Evolutionary conservation across 441 rosid species (phyloP), one percentile per base, ranked within the genome.

Genomic region (Eruca vesicaria): DNA sequence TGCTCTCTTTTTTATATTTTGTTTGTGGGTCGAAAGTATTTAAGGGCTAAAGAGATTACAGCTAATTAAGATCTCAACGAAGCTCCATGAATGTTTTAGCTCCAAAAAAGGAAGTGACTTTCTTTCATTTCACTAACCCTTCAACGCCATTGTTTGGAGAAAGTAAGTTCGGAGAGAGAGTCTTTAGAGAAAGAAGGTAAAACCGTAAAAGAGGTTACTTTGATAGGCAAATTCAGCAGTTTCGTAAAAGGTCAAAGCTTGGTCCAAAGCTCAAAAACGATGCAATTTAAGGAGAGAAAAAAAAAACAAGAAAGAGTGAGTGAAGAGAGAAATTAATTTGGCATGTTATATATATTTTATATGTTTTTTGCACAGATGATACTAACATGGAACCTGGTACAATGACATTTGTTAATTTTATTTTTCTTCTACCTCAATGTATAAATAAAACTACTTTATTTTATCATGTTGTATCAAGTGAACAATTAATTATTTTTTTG

Each of bases 381-480:
- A 67, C 71, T 76, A 66, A 76, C 71, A 69, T 69, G 41, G 75
- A 69, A 69, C 71, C 61, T 69, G 66, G 75, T 31, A 63, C 74
- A 62, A 33, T 48, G 60, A 52, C 55, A 52, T 52, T 52, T 18
- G 57, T 52, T 7, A 1, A 33, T 33, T 33, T 33, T 33, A 3
- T 5, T 5, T 4, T 41, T 41, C 15, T 10, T 43, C 6, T 41
- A 41, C 0, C 16, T 45, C 19, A 45, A 45, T 45, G 32, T 7
- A 26, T 14, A 14, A 57, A 57, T n/a, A n/a, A n/a, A n/a, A n/a
- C n/a, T 48, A 48, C 53, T 48, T 15, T 48, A 15, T 16, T 48
- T 48, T 48, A 4, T 15, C 53, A 16, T 48, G 4, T 48, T 48
- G 53, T 48, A 45, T 19, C 15, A 14, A 68, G 8, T 21, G 5